These are phyloP conservation scores for Penicillium italicum DNA, from an alignment of 2,329 filamentous ascomycete species.

Conservation along the genomic window DNA sequence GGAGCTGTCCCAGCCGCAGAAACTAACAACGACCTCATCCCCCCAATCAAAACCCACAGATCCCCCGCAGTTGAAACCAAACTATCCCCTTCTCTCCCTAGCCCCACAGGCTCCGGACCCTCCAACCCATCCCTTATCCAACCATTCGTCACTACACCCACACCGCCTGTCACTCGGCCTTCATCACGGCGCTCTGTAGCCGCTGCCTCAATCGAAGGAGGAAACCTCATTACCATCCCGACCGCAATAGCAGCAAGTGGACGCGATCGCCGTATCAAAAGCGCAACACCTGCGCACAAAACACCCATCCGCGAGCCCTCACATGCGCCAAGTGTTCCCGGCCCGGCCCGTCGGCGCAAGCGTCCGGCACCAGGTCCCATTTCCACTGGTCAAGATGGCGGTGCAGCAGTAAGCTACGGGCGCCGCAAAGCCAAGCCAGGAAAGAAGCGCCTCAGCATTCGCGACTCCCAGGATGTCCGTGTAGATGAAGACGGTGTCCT, in stretches of 20 bases:
- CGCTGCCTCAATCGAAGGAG: conserved; percentile 29
- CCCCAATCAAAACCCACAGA: conserved; percentile 14
- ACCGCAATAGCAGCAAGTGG: conserved; percentile 17
- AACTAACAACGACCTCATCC: conserved; percentile 33
- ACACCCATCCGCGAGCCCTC: conserved; percentile 42
- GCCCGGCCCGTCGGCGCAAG: conserved; percentile 50
- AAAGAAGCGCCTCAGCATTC: conserved; percentile 38
- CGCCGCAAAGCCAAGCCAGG: conserved; percentile 55
- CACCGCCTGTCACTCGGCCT: conserved; percentile 33
- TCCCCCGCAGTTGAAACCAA: conserved; percentile 20
- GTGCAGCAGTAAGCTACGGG: conserved; percentile 60
- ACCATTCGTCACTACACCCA: conserved; percentile 23
- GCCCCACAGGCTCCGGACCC: conserved; percentile 24
- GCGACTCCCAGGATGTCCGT: conserved; percentile 44
- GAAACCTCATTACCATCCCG: conserved; percentile 6
- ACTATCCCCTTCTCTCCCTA: conserved; percentile 22
- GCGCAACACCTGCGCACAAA: conserved; percentile 40
- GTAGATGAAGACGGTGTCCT: conserved; percentile 48
- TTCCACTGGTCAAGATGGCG: conserved; percentile 55
- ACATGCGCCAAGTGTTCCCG: conserved; percentile 34
- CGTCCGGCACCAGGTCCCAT: conserved; percentile 59
- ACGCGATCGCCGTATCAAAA: conserved; percentile 42
- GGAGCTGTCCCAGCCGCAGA: conserved; percentile 39
- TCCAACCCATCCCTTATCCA: conserved; percentile 21
- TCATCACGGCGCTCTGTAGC: conserved; percentile 33